Evolutionary conservation across 768 basidiomycete genomes (phyloP).

Genomic region (Tulasnella sp.): DNA sequence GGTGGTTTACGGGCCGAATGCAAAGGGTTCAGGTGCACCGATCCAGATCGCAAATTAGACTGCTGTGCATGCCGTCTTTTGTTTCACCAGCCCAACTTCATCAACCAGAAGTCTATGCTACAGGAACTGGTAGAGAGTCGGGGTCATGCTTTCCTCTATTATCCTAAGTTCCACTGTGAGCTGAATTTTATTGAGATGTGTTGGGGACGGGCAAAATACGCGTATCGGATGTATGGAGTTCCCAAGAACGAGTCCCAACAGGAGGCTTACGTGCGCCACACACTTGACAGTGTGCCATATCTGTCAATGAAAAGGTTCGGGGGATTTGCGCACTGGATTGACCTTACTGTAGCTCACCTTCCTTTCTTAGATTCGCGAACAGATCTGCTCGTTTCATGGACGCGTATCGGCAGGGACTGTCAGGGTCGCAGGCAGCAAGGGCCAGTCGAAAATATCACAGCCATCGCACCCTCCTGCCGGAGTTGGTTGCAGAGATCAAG

Average conservation of each 20-base stretch:
- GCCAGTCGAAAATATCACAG: constrained; percentile 20
- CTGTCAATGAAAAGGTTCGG: constrained; percentile 20
- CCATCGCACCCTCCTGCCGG: constrained; percentile 14
- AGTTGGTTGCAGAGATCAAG: not conserved
- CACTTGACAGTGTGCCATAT: constrained; percentile 24
- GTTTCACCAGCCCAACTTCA: constrained; percentile 35
- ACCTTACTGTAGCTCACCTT: no score
- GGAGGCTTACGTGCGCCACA: constrained; percentile 22
- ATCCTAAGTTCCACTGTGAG: no score
- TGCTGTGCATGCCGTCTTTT: constrained; percentile 31
- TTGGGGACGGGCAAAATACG: constrained; percentile 30
- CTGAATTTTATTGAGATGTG: no score
- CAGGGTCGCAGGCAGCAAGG: constrained; percentile 20
- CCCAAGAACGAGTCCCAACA: constrained; percentile 27
- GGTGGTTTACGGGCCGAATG: no score
- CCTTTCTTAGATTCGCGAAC: no score
- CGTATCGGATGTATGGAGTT: constrained; percentile 22
- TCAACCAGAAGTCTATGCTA: constrained; percentile 25
- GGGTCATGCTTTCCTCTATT: constrained; percentile 27
- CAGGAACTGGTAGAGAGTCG: constrained; percentile 20
- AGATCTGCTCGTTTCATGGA: constrained; percentile 21
- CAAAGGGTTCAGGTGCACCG: constrained; percentile 26
- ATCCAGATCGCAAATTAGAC: constrained; percentile 10
- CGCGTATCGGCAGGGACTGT: constrained; percentile 21
- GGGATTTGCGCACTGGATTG: no score